These are phyloP conservation scores for Elasticomyces elasticus DNA, from an alignment of 495 filamentous ascomycete species.

Conservation along the genomic window DNA sequence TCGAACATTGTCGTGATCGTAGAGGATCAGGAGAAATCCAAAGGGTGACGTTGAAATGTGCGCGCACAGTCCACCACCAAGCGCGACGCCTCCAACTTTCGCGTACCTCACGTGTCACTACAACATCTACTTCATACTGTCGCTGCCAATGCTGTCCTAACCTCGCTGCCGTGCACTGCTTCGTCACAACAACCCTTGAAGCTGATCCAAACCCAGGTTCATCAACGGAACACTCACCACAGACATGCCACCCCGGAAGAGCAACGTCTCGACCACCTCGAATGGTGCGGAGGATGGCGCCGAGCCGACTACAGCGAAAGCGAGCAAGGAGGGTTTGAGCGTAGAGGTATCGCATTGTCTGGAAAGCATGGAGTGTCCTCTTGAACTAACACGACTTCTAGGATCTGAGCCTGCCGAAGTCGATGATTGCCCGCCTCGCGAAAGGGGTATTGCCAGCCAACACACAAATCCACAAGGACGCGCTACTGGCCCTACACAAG, in stretches of 20 bases:
- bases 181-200: background rate
- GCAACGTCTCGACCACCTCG: constrained; percentile 27
- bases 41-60: background rate
- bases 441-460: constrained; percentile 96
- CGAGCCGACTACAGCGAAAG: constrained; percentile 6
- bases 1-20: too few species aligned
- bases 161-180: background rate
- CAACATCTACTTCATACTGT: background rate
- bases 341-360: constrained; percentile 27
- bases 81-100: background rate
- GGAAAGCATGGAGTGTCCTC: too few species aligned
- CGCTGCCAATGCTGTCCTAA: background rate
- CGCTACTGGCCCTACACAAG: constrained; percentile 81
- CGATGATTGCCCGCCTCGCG: constrained; percentile 84
- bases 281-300: constrained; percentile 18
- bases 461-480: constrained; percentile 89
- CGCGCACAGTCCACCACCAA: background rate
- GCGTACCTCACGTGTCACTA: constrained; percentile 7
- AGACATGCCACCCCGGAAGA: constrained; percentile 32
- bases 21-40: too few species aligned
- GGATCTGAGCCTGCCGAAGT: constrained; percentile 87
- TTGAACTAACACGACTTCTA: too few species aligned
- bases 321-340: constrained; percentile 26
- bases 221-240: background rate
- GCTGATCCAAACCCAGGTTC: background rate